Base-by-base conservation (phyloP, 2,329 filamentous ascomycete genomes). In the Ophiocordyceps polyrhachis-furcata region DNA sequence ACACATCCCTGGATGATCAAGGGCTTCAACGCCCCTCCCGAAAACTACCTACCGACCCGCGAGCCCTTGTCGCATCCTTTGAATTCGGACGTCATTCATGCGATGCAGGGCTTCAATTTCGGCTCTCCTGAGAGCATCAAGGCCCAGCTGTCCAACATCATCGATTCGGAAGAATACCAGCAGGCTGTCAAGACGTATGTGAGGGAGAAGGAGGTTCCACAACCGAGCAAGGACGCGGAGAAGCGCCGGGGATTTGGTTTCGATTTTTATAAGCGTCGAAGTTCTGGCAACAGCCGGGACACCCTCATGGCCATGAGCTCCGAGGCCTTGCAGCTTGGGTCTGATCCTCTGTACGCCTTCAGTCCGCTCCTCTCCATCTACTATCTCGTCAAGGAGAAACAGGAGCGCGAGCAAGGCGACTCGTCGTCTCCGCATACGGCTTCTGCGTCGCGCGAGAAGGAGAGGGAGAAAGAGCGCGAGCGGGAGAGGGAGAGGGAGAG, bases 61-160 rank as follows among this genome's bases (percentile, higher is more conserved):
- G 89, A 94, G 53, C 86, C 91, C 2, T 62, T 96, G n/a, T 75
- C 82, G 35, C 67, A 93, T 14, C 88, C 89, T 6, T 66, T 98
- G 11, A 89, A 96, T 56, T 68, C 74, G 2, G 80, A 83, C 40
- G 81, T 96, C 5, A 76, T 98, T 46, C 76, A 85, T 43, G 88
- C 84, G 53, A 98, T 98, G 91, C 93, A 87, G 21, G 91, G 91
- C 2, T 98, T 98, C 60, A 93, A 96, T 60, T 98, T 96, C 65
- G 91, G 91, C 1, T 74, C 85, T 0, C 74, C 86, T 1, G 87
- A 95, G 44, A 75, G 76, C 46, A 95, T 98, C 56, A 80, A 76
- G 46, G 67, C 76, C 3, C 85, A 95, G 57, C 72, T 98, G 40
- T 83, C 79, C 11, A 83, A 82, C 50, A 75, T 88, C n/a, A 74